A percentile compares a stretch with the other conserved stretches of the same genome.
phyloP scores from a whole-genome alignment of 805 yeast species.

The Candida pseudoglaebosa region DNA sequence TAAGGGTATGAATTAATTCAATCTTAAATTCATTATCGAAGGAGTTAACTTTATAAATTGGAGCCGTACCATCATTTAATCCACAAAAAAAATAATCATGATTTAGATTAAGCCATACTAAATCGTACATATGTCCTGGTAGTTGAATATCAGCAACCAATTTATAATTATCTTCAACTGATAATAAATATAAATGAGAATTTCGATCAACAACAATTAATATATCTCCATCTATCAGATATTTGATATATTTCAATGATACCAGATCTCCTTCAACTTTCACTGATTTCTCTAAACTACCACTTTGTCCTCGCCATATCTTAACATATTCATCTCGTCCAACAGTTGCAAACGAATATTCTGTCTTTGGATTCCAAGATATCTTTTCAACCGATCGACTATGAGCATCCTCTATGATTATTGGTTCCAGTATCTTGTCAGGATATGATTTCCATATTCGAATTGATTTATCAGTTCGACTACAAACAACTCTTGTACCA shows the following conservation, averaged over 20 bases:
- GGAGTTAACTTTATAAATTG: conserved; percentile 17
- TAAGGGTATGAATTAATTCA: conserved; percentile 17
- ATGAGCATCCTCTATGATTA: conserved; percentile 40
- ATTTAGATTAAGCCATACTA: conserved; percentile 45
- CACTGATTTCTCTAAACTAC: conserved; percentile 27
- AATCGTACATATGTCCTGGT: conserved; percentile 32
- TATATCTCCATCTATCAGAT: conserved; percentile 45
- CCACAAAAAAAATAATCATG: conserved; percentile 35
- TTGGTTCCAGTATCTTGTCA: conserved; percentile 31
- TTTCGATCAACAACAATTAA: conserved; percentile 42
- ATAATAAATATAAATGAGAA: conserved; percentile 33
- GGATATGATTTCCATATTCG: conserved; percentile 34
- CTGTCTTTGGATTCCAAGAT: conserved; percentile 48
- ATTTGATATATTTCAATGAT: conserved; percentile 24
- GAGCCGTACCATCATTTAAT: conserved; percentile 43
- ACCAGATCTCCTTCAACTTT: conserved; percentile 17
- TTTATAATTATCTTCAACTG: conserved; percentile 27
- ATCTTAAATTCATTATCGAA: conserved; percentile 7
- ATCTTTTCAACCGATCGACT: conserved; percentile 34
- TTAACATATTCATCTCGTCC: conserved; percentile 45
- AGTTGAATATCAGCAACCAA: conserved; percentile 19
- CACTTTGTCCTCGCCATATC: conserved; percentile 42
- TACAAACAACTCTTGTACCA: conserved; percentile 40
- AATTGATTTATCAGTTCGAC: conserved; percentile 42
- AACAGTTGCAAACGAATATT: conserved; percentile 44